Evolutionary conservation across 2,329 filamentous ascomycete species (phyloP).

Genomic region (Colletotrichum sp.): DNA sequence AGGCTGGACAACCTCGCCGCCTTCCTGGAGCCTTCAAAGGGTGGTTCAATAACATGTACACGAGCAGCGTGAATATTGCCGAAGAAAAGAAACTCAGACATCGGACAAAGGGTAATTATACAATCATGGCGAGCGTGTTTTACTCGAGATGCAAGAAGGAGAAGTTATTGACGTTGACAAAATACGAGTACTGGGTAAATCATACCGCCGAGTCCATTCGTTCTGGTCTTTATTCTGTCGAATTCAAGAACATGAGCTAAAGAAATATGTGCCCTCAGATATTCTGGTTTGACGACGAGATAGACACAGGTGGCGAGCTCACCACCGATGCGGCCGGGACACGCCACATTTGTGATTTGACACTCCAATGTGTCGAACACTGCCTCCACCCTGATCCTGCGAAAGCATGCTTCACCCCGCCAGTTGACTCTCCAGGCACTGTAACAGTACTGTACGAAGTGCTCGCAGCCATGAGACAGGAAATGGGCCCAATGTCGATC

Average conservation of each 20-base stretch:
- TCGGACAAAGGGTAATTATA: neutral
- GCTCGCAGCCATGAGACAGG: neutral
- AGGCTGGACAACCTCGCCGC: neutral
- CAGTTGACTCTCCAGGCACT: neutral
- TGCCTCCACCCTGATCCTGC: neutral
- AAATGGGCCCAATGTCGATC: neutral
- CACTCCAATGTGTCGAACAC: neutral
- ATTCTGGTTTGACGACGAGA: neutral
- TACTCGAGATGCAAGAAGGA: neutral
- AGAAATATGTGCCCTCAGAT: neutral
- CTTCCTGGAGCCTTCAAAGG: neutral
- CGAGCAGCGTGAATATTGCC: neutral
- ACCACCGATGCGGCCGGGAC: neutral
- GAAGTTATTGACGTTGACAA: neutral
- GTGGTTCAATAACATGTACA: neutral
- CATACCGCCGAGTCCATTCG: neutral
- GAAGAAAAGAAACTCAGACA: neutral
- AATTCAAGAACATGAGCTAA: neutral
- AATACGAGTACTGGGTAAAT: neutral
- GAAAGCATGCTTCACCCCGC: neutral
- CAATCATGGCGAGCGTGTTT: neutral
- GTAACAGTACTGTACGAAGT: neutral
- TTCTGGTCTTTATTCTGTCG: accelerated
- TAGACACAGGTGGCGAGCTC: neutral
- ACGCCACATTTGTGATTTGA: neutral